Percentiles rank a stretch among this genome's conserved stretches.
Evolutionary conservation across 2,329 filamentous ascomycete genomes (phyloP).

Genomic region (Dissoconium aciculare): DNA sequence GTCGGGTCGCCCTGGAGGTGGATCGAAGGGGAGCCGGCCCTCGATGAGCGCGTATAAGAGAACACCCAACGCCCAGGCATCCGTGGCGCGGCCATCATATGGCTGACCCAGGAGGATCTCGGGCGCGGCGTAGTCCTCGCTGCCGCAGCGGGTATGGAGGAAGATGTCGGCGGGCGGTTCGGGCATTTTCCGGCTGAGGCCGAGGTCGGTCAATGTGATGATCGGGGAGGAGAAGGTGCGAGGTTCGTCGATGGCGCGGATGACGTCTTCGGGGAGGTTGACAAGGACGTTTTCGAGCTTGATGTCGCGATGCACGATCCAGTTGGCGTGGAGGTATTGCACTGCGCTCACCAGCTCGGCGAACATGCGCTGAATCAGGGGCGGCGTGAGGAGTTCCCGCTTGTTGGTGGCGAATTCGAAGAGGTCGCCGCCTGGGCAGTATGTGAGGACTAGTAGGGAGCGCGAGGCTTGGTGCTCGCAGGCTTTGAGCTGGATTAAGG

Average conservation of each 20-base stretch:
- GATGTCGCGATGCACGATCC: slow-evolving; percentile 91
- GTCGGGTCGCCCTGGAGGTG: slow-evolving; percentile 63
- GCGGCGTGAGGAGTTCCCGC: slow-evolving; percentile 49
- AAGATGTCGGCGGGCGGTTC: slow-evolving; percentile 61
- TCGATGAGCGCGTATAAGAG: slow-evolving; percentile 87
- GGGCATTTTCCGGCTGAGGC: slow-evolving; percentile 71
- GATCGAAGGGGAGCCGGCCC: slow-evolving; percentile 84
- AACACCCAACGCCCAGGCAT: slow-evolving; percentile 91
- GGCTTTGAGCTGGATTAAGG: slow-evolving; percentile 77
- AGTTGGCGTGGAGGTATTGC: slow-evolving; percentile 66
- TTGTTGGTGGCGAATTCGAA: slow-evolving; percentile 78
- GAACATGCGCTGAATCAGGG: slow-evolving; percentile 70
- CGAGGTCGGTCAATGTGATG: slow-evolving; percentile 79
- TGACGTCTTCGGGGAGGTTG: slow-evolving; percentile 55
- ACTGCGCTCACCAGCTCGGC: slow-evolving; percentile 76
- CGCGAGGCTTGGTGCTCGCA: slow-evolving; percentile 74
- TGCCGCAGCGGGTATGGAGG: slow-evolving; percentile 85
- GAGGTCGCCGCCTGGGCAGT: slow-evolving; percentile 85
- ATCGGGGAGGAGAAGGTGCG: slow-evolving; percentile 64
- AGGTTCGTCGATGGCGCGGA: slow-evolving; percentile 52
- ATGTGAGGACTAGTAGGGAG: slow-evolving; percentile 73
- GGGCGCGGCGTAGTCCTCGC: slow-evolving; percentile 91
- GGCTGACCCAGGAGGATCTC: slow-evolving; percentile 91
- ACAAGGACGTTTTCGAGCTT: slow-evolving; percentile 97
- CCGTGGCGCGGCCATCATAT: slow-evolving; percentile 82